Percentiles rank a stretch among this genome's conserved stretches.
phyloP scores from a whole-genome alignment of 2,329 filamentous ascomycete species.

The Paramyrothecium sp. region DNA sequence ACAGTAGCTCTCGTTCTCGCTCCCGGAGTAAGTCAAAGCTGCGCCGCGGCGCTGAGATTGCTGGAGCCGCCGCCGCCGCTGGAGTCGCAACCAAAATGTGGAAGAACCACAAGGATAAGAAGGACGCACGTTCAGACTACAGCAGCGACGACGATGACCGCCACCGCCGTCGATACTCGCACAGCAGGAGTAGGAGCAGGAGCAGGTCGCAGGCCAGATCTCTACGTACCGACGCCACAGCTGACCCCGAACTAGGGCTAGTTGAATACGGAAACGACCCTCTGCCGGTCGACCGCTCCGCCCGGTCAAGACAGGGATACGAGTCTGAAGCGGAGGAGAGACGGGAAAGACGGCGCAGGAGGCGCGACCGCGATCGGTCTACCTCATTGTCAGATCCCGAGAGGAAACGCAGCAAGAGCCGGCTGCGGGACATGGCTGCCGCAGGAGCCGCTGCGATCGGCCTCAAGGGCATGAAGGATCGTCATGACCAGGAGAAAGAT shows the following conservation, averaged over 20 bases:
- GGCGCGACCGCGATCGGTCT: conserved; percentile 33
- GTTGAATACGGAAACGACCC: conserved; percentile 65
- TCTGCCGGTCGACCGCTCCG: conserved; percentile 41
- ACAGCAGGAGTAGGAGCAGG: conserved; percentile 35
- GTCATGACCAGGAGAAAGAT: conserved; percentile 39
- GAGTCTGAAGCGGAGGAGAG: conserved; percentile 48
- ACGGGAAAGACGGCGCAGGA: conserved; percentile 35
- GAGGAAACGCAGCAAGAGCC: conserved; percentile 52
- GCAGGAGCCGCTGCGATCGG: conserved; percentile 62
- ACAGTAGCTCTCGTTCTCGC: conserved; percentile 21
- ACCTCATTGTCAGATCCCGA: conserved; percentile 31
- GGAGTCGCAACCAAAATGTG: conserved; percentile 61
- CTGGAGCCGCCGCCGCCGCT: conserved; percentile 57
- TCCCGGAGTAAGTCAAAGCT: conserved; percentile 46
- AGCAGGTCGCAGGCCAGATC: conserved; percentile 52
- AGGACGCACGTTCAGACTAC: conserved; percentile 33
- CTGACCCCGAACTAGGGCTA: conserved; percentile 68
- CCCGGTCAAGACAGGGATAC: conserved; percentile 36
- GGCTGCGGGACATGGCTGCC: conserved; percentile 53
- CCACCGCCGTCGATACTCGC: conserved; percentile 31
- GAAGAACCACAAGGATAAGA: conserved; percentile 59
- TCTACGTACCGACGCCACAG: conserved; percentile 48
- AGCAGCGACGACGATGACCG: conserved; percentile 33
- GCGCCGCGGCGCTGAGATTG: conserved; percentile 58
- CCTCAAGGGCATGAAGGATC: conserved; percentile 58